Base-by-base conservation (phyloP, 164 flowering plant species). In the Vitis amurensis region DNA sequence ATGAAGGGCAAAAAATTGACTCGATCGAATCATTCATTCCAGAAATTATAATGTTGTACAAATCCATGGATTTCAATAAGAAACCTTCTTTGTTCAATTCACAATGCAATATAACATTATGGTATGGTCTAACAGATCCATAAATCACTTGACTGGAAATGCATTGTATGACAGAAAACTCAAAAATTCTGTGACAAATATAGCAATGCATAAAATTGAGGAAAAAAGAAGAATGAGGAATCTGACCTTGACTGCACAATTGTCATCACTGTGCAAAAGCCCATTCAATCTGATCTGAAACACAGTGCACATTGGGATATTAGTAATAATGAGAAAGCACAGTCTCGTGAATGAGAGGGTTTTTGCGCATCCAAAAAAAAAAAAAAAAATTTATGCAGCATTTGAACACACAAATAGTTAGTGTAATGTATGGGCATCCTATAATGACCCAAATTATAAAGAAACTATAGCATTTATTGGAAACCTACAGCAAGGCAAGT, bases 251-350 rank as follows among this genome's bases (percentile, higher is more conserved):
- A 92, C 67, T 4, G 99, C 97, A 68, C 88, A 81, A 76, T 77
- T 85, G 68, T 92, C 97, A 59, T 92, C 97, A 66, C 79, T 80
- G 63, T 91, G 98, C 79, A 95, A 73, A 64, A 89, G 81, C 19
- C 99, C 98, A 79, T 86, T 93, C 77, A 95, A 73, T 71, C 81
- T 89, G 48, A 92, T 86, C 99, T 95, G 88, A 56, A 83, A 76
- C 55, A 72, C 10, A 70, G 15, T 11, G 10, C 19, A 1, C 6
- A 49, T 17, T 2, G 8, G 13, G 11, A 65, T 5, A 63, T 47
- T n/a, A 47, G 0, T 47, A 14, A 16, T 48, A 48, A 17, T n/a
- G 13, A 59, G 29, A 59, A 59, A 59, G 61, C 37, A 9, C 59
- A 57, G 9, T 16, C 16, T 16, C 16, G 1, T 37, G 44, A 6